phyloP scores from a whole-genome alignment of 208 protist species.

The Histomonas meleagridis region DNA sequence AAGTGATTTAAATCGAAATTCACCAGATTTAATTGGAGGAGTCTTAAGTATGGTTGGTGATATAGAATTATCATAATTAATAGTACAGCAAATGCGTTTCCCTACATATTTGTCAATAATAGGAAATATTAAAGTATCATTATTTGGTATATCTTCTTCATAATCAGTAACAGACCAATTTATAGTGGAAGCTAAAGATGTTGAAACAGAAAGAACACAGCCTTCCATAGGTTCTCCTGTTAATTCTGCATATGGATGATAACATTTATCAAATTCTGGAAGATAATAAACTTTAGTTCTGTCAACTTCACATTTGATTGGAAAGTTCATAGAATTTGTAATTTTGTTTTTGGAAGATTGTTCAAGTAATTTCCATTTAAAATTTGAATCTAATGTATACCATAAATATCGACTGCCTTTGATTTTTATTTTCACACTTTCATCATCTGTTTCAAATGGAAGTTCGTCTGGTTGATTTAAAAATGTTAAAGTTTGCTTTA shows the following conservation, averaged over 20 bases:
- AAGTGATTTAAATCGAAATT: conserved; percentile 25
- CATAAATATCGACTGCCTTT: neutral
- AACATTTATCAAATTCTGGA: conserved; percentile 22
- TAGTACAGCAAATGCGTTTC: neutral
- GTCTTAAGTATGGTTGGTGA: neutral
- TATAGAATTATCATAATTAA: neutral
- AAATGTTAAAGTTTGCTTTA: neutral
- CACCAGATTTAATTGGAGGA: neutral
- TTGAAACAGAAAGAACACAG: neutral
- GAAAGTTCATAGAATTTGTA: neutral
- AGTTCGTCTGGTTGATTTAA: neutral
- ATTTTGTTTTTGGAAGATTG: neutral
- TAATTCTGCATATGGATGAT: neutral
- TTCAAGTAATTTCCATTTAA: neutral
- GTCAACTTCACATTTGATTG: neutral
- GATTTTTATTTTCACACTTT: neutral
- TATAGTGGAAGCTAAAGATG: neutral
- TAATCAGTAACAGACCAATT: neutral
- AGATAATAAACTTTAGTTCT: neutral
- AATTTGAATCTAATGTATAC: neutral
- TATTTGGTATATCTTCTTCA: neutral
- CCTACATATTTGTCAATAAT: neutral
- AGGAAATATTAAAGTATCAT: neutral
- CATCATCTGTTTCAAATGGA: neutral
- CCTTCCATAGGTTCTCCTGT: neutral